A percentile compares a stretch with the other conserved stretches of the same genome.
phyloP scores from a whole-genome alignment of 1,139 yeast species.

The Lodderomyces oxycetoniae region DNA sequence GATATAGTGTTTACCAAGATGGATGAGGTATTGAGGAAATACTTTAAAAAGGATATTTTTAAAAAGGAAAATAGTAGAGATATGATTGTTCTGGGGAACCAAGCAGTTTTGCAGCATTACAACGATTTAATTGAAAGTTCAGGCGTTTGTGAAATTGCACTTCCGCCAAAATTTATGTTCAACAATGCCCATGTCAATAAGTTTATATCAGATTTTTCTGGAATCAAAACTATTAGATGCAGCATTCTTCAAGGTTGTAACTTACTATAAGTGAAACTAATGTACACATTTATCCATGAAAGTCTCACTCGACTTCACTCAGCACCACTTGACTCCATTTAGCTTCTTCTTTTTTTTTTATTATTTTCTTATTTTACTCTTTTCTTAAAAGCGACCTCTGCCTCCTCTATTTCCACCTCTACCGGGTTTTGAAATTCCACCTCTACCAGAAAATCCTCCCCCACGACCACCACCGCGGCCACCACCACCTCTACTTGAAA shows the following conservation, averaged over 20 bases:
- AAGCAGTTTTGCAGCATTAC: conserved; percentile 22
- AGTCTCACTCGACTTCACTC: too few relatives aligned
- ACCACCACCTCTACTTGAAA: conserved; percentile 14
- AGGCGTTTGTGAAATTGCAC: conserved; percentile 21
- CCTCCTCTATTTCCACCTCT: conserved; percentile 25
- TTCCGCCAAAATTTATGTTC: conserved; percentile 32
- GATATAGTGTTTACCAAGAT: conserved; percentile 74
- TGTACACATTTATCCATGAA: too few relatives aligned
- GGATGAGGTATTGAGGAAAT: conserved; percentile 44
- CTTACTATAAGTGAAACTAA: conserved; percentile 5
- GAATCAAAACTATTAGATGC: conserved; percentile 34
- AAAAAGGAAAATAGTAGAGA: conserved; percentile 4
- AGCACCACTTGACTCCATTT: too few relatives aligned
- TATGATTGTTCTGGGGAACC: conserved; percentile 22
- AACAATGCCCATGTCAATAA: conserved; percentile 28
- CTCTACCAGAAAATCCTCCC: conserved; percentile 38
- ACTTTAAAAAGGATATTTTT: conserved; percentile 11
- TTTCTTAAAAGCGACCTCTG: conserved; percentile 13
- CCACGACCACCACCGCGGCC: conserved; percentile 24
- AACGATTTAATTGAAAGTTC: conserved; percentile 12
- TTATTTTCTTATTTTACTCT: neutral
- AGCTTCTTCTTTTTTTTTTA: neutral
- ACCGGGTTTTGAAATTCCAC: conserved; percentile 9
- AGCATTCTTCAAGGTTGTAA: conserved; percentile 33
- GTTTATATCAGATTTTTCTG: conserved; percentile 22